Conservation (phyloP, 108 stramenopile species). For the Stephanodiscus minutulus region DNA sequence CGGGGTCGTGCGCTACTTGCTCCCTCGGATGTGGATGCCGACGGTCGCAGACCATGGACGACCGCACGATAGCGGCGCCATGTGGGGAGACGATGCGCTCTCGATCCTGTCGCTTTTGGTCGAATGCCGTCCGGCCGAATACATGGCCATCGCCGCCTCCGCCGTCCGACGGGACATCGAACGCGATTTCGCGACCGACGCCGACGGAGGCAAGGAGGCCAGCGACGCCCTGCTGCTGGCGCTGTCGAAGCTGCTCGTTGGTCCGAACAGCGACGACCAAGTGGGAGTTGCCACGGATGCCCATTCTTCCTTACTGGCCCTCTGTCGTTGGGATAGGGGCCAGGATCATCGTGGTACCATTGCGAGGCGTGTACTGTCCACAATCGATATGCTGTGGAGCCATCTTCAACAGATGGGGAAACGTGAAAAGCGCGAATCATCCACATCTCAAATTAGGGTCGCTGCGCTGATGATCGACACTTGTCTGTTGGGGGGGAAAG, state of each 20-base stretch:
- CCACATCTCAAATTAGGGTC: conserved; percentile 28
- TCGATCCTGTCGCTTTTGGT: conserved; percentile 29
- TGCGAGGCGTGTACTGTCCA: conserved; percentile 14
- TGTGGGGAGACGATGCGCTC: conserved; percentile 29
- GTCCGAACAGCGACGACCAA: conserved; percentile 29
- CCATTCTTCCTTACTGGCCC: conserved; percentile 19
- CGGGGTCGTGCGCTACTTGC: conserved; percentile 23
- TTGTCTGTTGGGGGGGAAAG: conserved; percentile 37
- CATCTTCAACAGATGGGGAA: conserved; percentile 25
- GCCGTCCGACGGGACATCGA: conserved; percentile 32
- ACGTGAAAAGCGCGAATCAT: conserved; percentile 18
- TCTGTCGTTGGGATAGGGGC: conserved; percentile 26
- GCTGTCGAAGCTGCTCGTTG: conserved; percentile 28
- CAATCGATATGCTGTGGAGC: conserved; percentile 22
- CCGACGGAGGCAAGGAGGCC: not conserved
- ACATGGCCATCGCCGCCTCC: conserved; percentile 23
- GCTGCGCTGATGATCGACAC: conserved; percentile 43
- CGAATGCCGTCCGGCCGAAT: conserved; percentile 14
- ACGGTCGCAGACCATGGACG: not conserved
- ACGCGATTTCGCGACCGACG: conserved; percentile 2
- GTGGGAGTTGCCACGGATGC: conserved; percentile 37
- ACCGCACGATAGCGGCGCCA: not conserved
- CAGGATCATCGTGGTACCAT: conserved; percentile 1
- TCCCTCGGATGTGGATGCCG: conserved; percentile 24
- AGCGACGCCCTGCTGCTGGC: conserved; percentile 34